These are phyloP conservation scores for Elsinoe australis DNA, from an alignment of 2,329 filamentous ascomycete species.

Conservation along the genomic window DNA sequence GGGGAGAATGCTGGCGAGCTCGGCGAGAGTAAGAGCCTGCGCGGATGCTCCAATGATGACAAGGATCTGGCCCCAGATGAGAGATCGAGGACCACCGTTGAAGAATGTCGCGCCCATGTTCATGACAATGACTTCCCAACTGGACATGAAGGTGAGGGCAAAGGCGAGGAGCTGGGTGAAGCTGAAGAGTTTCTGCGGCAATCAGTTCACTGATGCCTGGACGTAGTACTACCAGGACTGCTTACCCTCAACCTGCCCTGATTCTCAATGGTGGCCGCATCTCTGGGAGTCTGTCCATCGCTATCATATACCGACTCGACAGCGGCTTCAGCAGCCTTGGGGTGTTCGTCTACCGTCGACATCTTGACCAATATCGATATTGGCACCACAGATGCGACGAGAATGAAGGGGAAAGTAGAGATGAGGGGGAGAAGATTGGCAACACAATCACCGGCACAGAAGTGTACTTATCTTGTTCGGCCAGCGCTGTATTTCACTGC, in stretches of 20 bases:
- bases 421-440: not conserved
- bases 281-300: conserved; percentile 6
- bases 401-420: not conserved
- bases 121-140: conserved; percentile 24
- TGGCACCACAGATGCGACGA: too few species aligned
- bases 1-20: conserved; percentile 25
- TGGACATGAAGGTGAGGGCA: conserved; percentile 24
- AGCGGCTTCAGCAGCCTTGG: conserved; percentile 3
- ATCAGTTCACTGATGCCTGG: not conserved
- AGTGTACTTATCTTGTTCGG: conserved; percentile 1
- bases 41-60: conserved; percentile 23
- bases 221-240: too few species aligned
- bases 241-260: not conserved
- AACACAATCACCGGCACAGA: not conserved
- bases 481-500: too few species aligned
- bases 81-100: conserved; percentile 24
- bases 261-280: conserved; percentile 8
- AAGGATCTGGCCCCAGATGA: conserved; percentile 25
- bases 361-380: not conserved
- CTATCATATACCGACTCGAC: conserved; percentile 11
- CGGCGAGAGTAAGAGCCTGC: conserved; percentile 24
- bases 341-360: not conserved
- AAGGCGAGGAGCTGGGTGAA: conserved; percentile 25
- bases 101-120: conserved; percentile 23
- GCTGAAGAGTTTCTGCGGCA: conserved; percentile 21